A percentile compares a stretch with the other conserved stretches of the same genome.
phyloP scores from a whole-genome alignment of 495 filamentous ascomycete species.

The Zalerion maritima region DNA sequence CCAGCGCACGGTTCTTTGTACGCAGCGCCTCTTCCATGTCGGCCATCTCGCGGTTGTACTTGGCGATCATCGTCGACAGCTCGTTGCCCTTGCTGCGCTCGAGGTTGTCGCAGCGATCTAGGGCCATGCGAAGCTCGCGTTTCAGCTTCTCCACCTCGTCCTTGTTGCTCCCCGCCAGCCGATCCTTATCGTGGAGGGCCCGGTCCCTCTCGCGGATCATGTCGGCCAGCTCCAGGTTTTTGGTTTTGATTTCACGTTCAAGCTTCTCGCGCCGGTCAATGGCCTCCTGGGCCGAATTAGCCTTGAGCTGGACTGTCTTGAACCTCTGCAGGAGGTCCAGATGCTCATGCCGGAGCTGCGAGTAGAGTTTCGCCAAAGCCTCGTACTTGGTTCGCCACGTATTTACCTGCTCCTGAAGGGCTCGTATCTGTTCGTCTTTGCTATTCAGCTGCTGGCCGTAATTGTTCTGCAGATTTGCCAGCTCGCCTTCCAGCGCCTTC shows the following conservation, averaged over 20 bases:
- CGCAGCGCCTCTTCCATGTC: slow-evolving; percentile 87
- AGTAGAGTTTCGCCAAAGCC: slow-evolving; percentile 89
- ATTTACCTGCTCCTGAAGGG: slow-evolving; percentile 87
- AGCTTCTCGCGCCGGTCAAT: slow-evolving; percentile 91
- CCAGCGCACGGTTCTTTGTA: slow-evolving; percentile 73
- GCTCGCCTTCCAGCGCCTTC: slow-evolving; percentile 81
- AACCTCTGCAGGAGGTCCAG: slow-evolving; percentile 87
- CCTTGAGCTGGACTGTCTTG: slow-evolving; percentile 90
- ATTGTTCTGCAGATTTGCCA: slow-evolving; percentile 66
- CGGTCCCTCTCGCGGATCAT: slow-evolving; percentile 97
- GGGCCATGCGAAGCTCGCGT: slow-evolving; percentile 86
- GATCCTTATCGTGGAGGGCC: slow-evolving; percentile 85
- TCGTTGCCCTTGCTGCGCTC: slow-evolving; percentile 88
- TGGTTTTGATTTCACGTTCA: slow-evolving; percentile 93
- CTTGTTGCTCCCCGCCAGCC: slow-evolving; percentile 67
- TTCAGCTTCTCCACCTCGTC: slow-evolving; percentile 93
- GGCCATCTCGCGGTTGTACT: slow-evolving; percentile 93
- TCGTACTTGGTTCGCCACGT: slow-evolving; percentile 97
- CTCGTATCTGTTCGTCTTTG: slow-evolving; percentile 85
- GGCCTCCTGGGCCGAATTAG: slow-evolving; percentile 89
- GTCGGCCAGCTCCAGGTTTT: slow-evolving; percentile 93
- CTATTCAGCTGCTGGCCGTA: slow-evolving; percentile 72
- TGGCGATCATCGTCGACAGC: slow-evolving; percentile 80
- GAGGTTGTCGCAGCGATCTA: slow-evolving; percentile 84
- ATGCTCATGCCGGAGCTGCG: slow-evolving; percentile 88